phyloP scores from a whole-genome alignment of 148 eudicot species.

The Drosera capensis region DNA sequence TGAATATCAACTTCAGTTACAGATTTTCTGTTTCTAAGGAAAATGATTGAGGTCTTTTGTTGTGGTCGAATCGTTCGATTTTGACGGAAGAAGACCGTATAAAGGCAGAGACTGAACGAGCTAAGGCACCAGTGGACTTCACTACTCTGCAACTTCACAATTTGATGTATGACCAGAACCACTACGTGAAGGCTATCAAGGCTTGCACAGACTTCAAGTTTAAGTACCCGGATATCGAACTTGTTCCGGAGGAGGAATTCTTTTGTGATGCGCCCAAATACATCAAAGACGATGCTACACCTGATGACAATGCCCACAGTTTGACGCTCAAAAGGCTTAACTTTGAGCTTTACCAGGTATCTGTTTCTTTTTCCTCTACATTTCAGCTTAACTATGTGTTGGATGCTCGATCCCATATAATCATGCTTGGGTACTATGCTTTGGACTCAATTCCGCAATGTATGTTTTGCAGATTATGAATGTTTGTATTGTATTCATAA shows the following conservation, averaged over 20 bases:
- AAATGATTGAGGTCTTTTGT: constrained; percentile 8
- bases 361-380: constrained; percentile 1
- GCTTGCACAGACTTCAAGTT: constrained; percentile 97
- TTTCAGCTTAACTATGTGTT: neutral
- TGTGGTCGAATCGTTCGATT: constrained; percentile 78
- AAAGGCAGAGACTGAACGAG: constrained; percentile 77
- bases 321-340: constrained; percentile 90
- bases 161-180: constrained; percentile 92
- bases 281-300: constrained; percentile 42
- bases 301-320: constrained; percentile 59
- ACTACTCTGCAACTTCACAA: constrained; percentile 90
- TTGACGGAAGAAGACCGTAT: constrained; percentile 82
- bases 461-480: too few species aligned
- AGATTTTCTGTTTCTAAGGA: constrained; percentile 3
- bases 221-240: constrained; percentile 86
- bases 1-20: neutral
- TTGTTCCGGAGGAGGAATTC: constrained; percentile 82
- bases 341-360: constrained; percentile 81
- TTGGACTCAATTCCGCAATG: too few species aligned
- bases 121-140: constrained; percentile 87
- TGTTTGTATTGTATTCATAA: too few species aligned
- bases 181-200: constrained; percentile 88
- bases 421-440: too few species aligned
- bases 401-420: too few species aligned
- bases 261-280: constrained; percentile 73